Evolutionary conservation across 352 stramenopile genomes (phyloP).

Genomic region (Phytophthora multivora): DNA sequence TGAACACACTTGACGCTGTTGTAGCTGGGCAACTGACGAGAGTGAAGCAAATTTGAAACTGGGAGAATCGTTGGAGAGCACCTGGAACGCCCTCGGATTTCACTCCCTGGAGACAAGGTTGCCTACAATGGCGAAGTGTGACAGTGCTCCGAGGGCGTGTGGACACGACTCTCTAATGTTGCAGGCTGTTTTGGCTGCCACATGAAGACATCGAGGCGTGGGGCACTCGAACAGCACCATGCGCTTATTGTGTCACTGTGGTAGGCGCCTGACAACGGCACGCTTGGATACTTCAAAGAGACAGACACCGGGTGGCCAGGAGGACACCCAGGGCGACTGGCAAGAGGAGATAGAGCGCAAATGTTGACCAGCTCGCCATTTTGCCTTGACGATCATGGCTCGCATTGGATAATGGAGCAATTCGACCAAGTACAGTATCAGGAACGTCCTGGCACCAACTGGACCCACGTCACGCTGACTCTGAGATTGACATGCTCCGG

Average conservation of each 20-base stretch:
- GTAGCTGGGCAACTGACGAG: slow-evolving; percentile 5
- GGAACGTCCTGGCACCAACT: slow-evolving; percentile 1
- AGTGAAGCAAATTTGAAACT: slow-evolving; percentile 27
- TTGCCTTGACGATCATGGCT: not conserved
- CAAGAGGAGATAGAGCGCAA: slow-evolving; percentile 4
- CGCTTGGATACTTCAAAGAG: slow-evolving; percentile 6
- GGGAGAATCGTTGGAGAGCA: slow-evolving; percentile 1
- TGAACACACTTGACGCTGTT: slow-evolving; percentile 11
- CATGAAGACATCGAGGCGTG: slow-evolving; percentile 2
- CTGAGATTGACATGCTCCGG: slow-evolving; percentile 4
- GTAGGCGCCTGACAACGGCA: not conserved
- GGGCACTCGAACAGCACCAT: not conserved
- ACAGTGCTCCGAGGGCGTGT: slow-evolving; percentile 1
- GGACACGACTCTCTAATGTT: slow-evolving; percentile 11
- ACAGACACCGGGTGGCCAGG: slow-evolving; percentile 10
- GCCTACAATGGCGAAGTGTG: not conserved
- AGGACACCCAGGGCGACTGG: slow-evolving; percentile 4
- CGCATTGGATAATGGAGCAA: not conserved
- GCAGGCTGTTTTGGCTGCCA: slow-evolving; percentile 6
- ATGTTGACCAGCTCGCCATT: slow-evolving; percentile 11
- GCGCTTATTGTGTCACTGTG: not conserved
- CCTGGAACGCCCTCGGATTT: not conserved
- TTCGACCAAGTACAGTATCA: not conserved
- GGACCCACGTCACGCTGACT: slow-evolving; percentile 4
- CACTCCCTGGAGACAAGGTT: not conserved